These are phyloP conservation scores for Fusarium succisae DNA, from an alignment of 2,329 filamentous ascomycete species.

Conservation along the genomic window DNA sequence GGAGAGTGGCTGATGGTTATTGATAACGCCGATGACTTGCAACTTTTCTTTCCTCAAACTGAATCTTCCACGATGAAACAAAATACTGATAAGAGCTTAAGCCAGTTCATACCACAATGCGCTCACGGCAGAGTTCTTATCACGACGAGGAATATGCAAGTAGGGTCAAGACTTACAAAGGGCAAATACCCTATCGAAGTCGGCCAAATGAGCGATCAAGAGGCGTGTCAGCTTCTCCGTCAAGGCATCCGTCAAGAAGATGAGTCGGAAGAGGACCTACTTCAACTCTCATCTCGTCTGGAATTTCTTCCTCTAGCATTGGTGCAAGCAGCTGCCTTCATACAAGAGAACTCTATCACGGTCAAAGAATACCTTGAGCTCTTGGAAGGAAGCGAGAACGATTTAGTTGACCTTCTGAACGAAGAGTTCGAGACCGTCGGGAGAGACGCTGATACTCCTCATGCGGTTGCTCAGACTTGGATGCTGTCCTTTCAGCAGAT, in stretches of 20 bases:
- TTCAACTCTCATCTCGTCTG: conserved; percentile 37
- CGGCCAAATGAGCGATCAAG: conserved; percentile 39
- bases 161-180: conserved; percentile 35
- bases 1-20: conserved; percentile 30
- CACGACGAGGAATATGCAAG: conserved; percentile 49
- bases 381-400: conserved; percentile 16
- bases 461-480: conserved; percentile 46
- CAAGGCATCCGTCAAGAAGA: conserved; percentile 15
- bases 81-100: rapidly evolving
- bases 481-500: conserved; percentile 49
- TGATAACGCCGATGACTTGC: conserved; percentile 35
- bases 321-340: conserved; percentile 49
- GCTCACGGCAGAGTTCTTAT: conserved; percentile 44
- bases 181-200: conserved; percentile 41
- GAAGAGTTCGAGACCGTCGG: conserved; percentile 45
- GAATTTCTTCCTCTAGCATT: conserved; percentile 49
- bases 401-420: conserved; percentile 37
- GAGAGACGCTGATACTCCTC: conserved; percentile 40
- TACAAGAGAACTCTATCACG: conserved; percentile 42
- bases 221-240: conserved; percentile 40
- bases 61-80: rapidly evolving
- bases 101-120: conserved; percentile 42
- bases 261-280: neutral
- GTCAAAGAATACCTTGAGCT: conserved; percentile 44
- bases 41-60: conserved; percentile 14